Base-by-base conservation (phyloP, 176 grass and related monocot species). In the Eremochloa ophiuroides region DNA sequence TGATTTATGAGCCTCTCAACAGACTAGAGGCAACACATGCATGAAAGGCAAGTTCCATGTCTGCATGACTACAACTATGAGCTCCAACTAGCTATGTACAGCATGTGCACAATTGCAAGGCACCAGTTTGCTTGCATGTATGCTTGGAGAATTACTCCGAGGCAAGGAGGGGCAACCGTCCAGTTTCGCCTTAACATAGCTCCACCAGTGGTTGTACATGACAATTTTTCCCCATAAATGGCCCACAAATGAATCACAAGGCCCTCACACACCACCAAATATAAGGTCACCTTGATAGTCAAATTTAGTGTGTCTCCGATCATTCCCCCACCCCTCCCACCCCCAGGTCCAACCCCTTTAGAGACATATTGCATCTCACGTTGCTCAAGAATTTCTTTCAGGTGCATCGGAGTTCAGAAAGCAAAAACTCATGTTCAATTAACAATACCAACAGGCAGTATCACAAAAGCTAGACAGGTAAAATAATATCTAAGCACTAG, bases 341-440 rank as follows among this genome's bases (percentile, higher is more conserved):
- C n/a, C n/a, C n/a, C 5, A 59, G 3, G 23, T 59, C n/a, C n/a
- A 4, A 7, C 53, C 39, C 53, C 22, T 58, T 8, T 23, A 11
- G 22, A 62, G 59, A 62, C 13, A 14, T 61, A 62, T 6, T 62
- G 59, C 25, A 62, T 28, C 26, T 29, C 59, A 29, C 4, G 23
- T 30, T 62, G 27, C 26, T 29, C 11, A 62, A 62, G 35, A 74
- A 73, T 74, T 72, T 41, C 18, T 66, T 66, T 22, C 34, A 14
- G 53, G n/a, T 65, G 58, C 34, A 62, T 58, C 23, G 9, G 53
- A 84, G 28, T 74, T 50, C 47, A 65, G 42, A 82, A 81, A 78
- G 60, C 46, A 85, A 41, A 29, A 66, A n/a, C 16, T 75, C 22
- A 40, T 29, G 38, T 56, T 41, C 43, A 20, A 66, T 75, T 77